Percentiles rank a stretch among this genome's conserved stretches.
Conservation (phyloP, 2,329 filamentous ascomycete species). For the Parascedosporium putredinis region DNA sequence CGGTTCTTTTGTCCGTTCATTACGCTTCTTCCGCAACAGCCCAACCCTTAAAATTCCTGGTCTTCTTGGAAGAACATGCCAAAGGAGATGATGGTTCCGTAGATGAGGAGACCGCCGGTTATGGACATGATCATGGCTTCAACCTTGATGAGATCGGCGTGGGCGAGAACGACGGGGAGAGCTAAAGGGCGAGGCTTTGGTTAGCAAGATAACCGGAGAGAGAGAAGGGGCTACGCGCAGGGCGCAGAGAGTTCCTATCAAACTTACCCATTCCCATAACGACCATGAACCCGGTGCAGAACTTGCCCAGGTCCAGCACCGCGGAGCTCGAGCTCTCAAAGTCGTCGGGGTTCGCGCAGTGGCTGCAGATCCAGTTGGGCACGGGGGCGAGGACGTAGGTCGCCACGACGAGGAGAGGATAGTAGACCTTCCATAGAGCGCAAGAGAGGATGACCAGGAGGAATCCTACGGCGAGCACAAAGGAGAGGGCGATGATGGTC, state of each 20-base stretch:
- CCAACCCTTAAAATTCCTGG: constrained; percentile 85
- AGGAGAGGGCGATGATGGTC: constrained; percentile 97
- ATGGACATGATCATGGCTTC: constrained; percentile 95
- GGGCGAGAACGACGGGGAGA: constrained; percentile 77
- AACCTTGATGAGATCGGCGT: constrained; percentile 69
- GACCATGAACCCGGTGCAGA: constrained; percentile 90
- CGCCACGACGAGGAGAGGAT: constrained; percentile 86
- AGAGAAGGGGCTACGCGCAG: too few relatives aligned
- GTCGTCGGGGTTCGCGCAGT: constrained; percentile 86
- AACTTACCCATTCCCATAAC: constrained; percentile 91
- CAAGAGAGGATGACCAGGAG: constrained; percentile 97
- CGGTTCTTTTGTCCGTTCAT: too few relatives aligned
- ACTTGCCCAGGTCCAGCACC: constrained; percentile 85
- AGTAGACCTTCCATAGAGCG: constrained; percentile 89
- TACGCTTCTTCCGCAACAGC: too few relatives aligned
- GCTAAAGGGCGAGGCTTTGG: constrained; percentile 44
- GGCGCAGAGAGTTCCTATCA: too few relatives aligned
- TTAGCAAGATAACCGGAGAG: constrained; percentile 1
- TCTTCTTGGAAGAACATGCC: constrained; percentile 98
- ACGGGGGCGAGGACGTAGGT: constrained; percentile 90
- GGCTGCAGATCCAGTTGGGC: constrained; percentile 90
- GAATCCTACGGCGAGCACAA: constrained; percentile 97
- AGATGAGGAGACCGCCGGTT: constrained; percentile 84
- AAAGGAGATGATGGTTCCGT: constrained; percentile 96
- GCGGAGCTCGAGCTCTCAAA: constrained; percentile 77